These are phyloP conservation scores for Brassica balearica DNA, from an alignment of 441 rosid genomes.

Conservation along the genomic window DNA sequence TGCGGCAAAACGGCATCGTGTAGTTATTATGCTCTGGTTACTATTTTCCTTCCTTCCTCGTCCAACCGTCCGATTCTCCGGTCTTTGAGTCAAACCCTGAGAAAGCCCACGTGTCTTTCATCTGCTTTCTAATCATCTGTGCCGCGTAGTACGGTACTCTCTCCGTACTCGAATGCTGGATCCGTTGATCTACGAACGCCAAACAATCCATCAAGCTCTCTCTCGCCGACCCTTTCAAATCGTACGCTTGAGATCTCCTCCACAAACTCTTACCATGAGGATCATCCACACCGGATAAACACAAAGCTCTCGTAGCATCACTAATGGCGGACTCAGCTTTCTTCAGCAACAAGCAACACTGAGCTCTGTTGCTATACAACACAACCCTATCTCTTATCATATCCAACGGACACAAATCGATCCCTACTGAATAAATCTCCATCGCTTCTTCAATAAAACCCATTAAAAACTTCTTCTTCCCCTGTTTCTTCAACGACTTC, in stretches of 20 bases:
- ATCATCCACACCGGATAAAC: constrained; percentile 50
- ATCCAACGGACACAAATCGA: constrained; percentile 64
- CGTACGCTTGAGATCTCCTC: constrained; percentile 94
- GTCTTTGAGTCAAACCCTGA: constrained; percentile 38
- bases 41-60: not conserved
- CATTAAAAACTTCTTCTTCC: constrained; percentile 60
- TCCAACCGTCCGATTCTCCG: constrained; percentile 1
- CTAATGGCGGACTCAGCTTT: constrained; percentile 68
- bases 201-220: constrained; percentile 88
- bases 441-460: constrained; percentile 59
- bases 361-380: constrained; percentile 82
- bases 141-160: constrained; percentile 70
- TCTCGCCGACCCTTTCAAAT: constrained; percentile 66
- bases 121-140: constrained; percentile 72
- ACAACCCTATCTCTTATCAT: constrained; percentile 67
- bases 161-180: constrained; percentile 37
- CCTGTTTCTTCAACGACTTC: constrained; percentile 61
- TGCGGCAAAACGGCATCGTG: not conserved
- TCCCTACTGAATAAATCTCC: constrained; percentile 57
- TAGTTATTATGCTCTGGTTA: not conserved
- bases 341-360: constrained; percentile 63
- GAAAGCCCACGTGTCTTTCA: constrained; percentile 69
- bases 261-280: constrained; percentile 83
- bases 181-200: constrained; percentile 55
- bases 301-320: constrained; percentile 79